Evolutionary conservation across 2,329 filamentous ascomycete species (phyloP).

Genomic region (Fusarium concolor): DNA sequence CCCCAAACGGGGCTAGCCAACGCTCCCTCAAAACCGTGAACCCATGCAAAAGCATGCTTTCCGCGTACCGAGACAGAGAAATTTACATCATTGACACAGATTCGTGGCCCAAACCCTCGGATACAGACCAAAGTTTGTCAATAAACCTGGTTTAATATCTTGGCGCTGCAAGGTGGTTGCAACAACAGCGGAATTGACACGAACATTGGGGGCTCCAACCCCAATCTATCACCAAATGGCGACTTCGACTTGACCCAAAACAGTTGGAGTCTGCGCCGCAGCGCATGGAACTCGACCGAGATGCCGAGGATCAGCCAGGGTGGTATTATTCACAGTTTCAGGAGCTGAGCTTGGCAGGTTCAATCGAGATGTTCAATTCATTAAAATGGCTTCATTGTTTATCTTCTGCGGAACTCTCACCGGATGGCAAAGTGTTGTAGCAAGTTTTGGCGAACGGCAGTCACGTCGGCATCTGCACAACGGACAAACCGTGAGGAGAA

Average conservation of each 20-base stretch:
- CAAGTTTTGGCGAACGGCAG: neutral
- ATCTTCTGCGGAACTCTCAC: neutral
- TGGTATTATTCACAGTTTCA: neutral
- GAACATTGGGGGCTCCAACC: constrained; percentile 24
- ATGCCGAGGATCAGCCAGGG: constrained; percentile 14
- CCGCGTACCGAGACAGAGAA: neutral
- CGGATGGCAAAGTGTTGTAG: neutral
- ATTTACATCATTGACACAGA: neutral
- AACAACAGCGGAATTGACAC: neutral
- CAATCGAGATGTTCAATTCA: neutral
- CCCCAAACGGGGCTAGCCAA: neutral
- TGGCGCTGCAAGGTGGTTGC: constrained; percentile 2
- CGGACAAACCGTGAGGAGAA: neutral
- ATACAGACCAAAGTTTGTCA: neutral
- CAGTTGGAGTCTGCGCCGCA: neutral
- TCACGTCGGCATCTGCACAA: neutral
- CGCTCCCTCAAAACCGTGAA: neutral
- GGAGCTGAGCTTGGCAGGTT: neutral
- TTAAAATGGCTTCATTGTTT: neutral
- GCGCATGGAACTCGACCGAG: constrained; percentile 12
- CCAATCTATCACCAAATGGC: neutral
- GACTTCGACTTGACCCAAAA: neutral
- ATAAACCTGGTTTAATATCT: neutral
- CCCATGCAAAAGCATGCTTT: neutral
- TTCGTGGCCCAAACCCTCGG: neutral